Conservation (phyloP, 176 grass and related monocot species). For the Rhipidocladum racemiflorum region DNA sequence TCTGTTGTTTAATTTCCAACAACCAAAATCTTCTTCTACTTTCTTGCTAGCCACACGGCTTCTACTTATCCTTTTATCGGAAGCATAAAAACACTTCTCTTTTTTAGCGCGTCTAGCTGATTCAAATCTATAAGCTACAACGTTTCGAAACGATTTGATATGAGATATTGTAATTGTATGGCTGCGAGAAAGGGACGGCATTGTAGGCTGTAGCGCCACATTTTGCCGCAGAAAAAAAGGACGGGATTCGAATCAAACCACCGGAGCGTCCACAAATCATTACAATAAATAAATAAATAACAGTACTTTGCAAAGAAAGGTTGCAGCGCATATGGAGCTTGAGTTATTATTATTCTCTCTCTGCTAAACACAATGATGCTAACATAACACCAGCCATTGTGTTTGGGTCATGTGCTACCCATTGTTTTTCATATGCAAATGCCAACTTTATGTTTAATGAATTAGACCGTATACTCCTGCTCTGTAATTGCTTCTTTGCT, state of each 20-base stretch:
- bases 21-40: not conserved
- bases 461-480: not conserved
- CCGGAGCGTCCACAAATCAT: not conserved
- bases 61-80: too few species aligned
- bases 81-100: too few species aligned
- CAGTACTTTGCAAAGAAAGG: not conserved
- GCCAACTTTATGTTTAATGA: not conserved
- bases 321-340: not conserved
- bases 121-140: not conserved
- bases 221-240: not conserved
- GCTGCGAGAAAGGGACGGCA: not conserved
- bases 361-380: not conserved
- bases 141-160: not conserved
- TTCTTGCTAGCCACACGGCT: too few species aligned
- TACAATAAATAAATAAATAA: not conserved
- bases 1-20: not conserved
- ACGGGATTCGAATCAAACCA: not conserved
- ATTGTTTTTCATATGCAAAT: not conserved
- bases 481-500: not conserved
- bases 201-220: not conserved
- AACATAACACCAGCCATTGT: not conserved
- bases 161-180: not conserved
- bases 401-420: not conserved
- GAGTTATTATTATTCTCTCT: not conserved
- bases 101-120: not conserved